Percentiles rank a stretch among this genome's conserved stretches.
These are phyloP conservation scores for Escovopsis sp. DNA, from an alignment of 2,329 filamentous ascomycete genomes.

Conservation along the genomic window DNA sequence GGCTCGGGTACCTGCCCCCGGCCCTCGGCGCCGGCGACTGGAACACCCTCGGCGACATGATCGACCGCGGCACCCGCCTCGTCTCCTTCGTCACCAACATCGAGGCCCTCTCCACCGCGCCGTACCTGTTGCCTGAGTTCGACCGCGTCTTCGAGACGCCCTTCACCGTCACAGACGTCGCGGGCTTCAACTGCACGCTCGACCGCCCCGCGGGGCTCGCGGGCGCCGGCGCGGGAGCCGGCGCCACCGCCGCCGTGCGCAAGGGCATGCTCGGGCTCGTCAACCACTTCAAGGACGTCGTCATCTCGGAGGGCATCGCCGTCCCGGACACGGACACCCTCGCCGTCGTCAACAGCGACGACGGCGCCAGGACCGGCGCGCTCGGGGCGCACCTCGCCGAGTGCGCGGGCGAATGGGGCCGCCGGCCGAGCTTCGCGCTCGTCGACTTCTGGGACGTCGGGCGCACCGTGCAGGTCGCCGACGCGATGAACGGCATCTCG, in stretches of 20 bases:
- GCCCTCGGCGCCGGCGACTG: conserved; percentile 34
- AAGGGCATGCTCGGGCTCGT: conserved; percentile 53
- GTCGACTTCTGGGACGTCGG: conserved; percentile 71
- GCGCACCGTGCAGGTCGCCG: conserved; percentile 53
- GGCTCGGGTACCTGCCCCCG: conserved; percentile 44
- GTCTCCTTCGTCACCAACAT: conserved; percentile 54
- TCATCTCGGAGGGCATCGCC: conserved; percentile 37
- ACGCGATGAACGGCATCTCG: conserved; percentile 46
- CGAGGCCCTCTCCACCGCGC: conserved; percentile 24
- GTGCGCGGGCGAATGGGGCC: conserved; percentile 44
- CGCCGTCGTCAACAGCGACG: conserved; percentile 49
- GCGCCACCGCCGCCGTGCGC: conserved; percentile 37
- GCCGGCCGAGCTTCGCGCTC: conserved; percentile 55
- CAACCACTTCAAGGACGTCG: conserved; percentile 66
- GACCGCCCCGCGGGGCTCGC: conserved; percentile 43
- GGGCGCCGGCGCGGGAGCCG: conserved; percentile 7
- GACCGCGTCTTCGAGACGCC: conserved; percentile 57
- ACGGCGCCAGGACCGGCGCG: conserved; percentile 35
- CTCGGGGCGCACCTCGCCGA: conserved; percentile 37
- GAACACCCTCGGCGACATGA: conserved; percentile 60
- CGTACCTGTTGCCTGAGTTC: conserved; percentile 51
- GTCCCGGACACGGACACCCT: conserved; percentile 48
- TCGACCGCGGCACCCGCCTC: conserved; percentile 47
- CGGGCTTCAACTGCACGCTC: conserved; percentile 58
- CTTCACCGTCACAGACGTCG: conserved; percentile 46